Percentiles rank a stretch among this genome's conserved stretches.
phyloP scores from a whole-genome alignment of 805 yeast species.

The Ogataea minuta region DNA sequence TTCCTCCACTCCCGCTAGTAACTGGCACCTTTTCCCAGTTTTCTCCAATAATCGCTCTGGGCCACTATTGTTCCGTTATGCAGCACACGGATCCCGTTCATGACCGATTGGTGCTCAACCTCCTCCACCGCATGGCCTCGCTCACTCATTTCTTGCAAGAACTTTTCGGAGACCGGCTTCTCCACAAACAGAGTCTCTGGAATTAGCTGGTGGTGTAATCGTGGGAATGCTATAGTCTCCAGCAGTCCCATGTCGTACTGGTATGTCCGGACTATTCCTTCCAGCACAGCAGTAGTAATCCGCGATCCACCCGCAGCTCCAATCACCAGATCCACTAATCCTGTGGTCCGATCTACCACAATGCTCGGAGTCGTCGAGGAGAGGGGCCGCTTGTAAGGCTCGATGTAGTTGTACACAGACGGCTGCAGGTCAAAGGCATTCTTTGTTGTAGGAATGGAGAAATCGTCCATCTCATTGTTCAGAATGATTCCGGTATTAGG shows the following conservation, averaged over 20 bases:
- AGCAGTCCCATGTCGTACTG: slow-evolving; percentile 57
- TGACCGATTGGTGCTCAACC: slow-evolving; percentile 48
- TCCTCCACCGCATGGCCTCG: slow-evolving; percentile 52
- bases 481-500: slow-evolving; percentile 76
- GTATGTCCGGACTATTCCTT: slow-evolving; percentile 68
- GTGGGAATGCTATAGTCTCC: slow-evolving; percentile 72
- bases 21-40: slow-evolving; percentile 71
- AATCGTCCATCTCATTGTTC: slow-evolving; percentile 95
- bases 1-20: slow-evolving; percentile 34
- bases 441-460: slow-evolving; percentile 63
- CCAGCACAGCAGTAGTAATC: slow-evolving; percentile 78
- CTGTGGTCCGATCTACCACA: slow-evolving; percentile 41
- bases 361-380: slow-evolving; percentile 82
- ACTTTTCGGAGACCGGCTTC: slow-evolving; percentile 41
- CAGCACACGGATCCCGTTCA: slow-evolving; percentile 49
- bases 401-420: slow-evolving; percentile 72
- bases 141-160: slow-evolving; percentile 34
- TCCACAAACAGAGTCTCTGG: slow-evolving; percentile 72
- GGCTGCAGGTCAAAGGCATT: slow-evolving; percentile 84
- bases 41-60: slow-evolving; percentile 89
- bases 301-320: slow-evolving; percentile 97
- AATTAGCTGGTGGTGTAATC: slow-evolving; percentile 85
- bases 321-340: slow-evolving; percentile 60
- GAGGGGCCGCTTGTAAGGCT: slow-evolving; percentile 77
- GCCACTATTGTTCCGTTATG: slow-evolving; percentile 54